Conservation (phyloP, 768 basidiomycete genomes). For the Clathrus columnatus region DNA sequence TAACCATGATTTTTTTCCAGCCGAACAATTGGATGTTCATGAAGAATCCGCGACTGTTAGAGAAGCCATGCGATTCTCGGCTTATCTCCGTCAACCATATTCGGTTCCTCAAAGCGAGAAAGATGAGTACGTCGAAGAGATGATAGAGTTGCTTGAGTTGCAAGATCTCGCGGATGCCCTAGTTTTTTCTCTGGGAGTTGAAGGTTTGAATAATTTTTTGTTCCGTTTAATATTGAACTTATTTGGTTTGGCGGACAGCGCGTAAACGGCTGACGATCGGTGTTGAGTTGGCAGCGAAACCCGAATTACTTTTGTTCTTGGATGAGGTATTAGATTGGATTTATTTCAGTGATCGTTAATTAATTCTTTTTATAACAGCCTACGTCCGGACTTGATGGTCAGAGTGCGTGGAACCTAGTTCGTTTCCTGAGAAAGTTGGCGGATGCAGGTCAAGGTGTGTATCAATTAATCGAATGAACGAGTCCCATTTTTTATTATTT, state of each 20-base stretch:
- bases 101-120: conserved; percentile 32
- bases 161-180: conserved; percentile 37
- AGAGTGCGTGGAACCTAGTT: conserved; percentile 74
- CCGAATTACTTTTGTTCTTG: conserved; percentile 64
- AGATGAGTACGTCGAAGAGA: conserved; percentile 37
- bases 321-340: conserved; percentile 36
- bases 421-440: conserved; percentile 79
- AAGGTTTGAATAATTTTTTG: conserved; percentile 27
- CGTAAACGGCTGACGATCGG: conserved; percentile 45
- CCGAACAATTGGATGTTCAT: conserved; percentile 40
- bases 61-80: conserved; percentile 38
- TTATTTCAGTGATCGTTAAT: conserved; percentile 24
- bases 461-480: neutral
- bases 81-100: conserved; percentile 38
- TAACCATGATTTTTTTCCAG: conserved; percentile 30
- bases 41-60: conserved; percentile 43
- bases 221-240: neutral
- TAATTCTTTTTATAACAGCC: conserved; percentile 24
- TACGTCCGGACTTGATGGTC: conserved; percentile 49
- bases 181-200: conserved; percentile 51
- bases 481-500: neutral
- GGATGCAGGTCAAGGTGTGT: conserved; percentile 58
- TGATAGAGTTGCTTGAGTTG: conserved; percentile 39
- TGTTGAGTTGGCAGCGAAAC: conserved; percentile 48
- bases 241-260: neutral